These are phyloP conservation scores for Platanthera guangdongensis DNA, from an alignment of 106 monocot genomes.

Conservation along the genomic window DNA sequence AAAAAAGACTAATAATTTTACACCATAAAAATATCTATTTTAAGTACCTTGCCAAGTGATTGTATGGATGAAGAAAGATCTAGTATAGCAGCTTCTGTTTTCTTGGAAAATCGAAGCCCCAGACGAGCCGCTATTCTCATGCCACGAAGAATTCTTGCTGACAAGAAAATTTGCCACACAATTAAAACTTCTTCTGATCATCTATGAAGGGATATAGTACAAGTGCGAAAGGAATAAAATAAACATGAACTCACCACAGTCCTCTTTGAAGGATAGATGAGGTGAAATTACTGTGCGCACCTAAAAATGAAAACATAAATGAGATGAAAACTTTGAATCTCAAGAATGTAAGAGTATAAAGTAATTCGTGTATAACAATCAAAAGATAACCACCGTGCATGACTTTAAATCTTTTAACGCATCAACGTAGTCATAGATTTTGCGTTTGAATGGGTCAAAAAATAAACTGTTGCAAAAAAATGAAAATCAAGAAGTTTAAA, in stretches of 20 bases:
- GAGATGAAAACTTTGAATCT: neutral
- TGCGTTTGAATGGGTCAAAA: conserved; percentile 58
- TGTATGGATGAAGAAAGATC: conserved; percentile 50
- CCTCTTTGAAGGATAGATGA: conserved; percentile 64
- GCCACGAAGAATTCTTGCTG: conserved; percentile 86
- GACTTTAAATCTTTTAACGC: conserved; percentile 63
- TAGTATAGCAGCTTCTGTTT: conserved; percentile 53
- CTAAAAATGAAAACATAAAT: conserved; percentile 22
- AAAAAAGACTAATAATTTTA: neutral
- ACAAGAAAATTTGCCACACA: neutral
- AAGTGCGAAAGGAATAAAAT: neutral
- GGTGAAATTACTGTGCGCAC: conserved; percentile 78
- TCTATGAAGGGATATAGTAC: neutral
- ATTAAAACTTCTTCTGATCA: neutral
- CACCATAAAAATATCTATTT: neutral
- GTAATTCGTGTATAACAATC: neutral
- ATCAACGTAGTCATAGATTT: conserved; percentile 81
- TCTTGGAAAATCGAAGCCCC: conserved; percentile 55
- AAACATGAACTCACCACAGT: conserved; percentile 54
- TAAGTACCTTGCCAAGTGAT: conserved; percentile 54
- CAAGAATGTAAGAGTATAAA: neutral
- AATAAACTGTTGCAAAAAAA: conserved; percentile 53
- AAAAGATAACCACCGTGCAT: conserved; percentile 43
- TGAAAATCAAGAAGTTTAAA: conserved; percentile 7
- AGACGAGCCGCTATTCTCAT: conserved; percentile 89